Conservation (phyloP, 75 land plant genomes). For the Sequoiadendron giganteum region DNA sequence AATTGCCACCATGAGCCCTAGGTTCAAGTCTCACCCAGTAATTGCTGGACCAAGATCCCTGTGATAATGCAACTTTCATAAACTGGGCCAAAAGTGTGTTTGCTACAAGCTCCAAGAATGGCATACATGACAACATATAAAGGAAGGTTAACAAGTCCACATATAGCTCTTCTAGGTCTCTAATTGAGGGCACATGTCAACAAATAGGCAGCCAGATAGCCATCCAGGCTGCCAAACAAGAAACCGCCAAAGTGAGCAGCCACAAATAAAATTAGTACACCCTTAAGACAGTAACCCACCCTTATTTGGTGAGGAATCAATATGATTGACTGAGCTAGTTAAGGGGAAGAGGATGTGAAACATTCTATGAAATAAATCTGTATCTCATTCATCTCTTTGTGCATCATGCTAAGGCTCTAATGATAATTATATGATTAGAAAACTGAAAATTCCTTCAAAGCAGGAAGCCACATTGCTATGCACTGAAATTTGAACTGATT, state of each 20-base stretch:
- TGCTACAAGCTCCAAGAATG: neutral
- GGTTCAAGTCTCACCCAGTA: neutral
- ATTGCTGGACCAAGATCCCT: no score
- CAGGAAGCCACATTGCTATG: no score
- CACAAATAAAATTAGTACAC: neutral
- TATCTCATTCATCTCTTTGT: no score
- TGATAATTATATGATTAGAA: no score
- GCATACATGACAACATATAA: neutral
- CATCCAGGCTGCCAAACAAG: neutral
- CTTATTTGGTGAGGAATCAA: neutral
- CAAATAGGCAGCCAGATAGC: neutral
- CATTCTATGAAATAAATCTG: no score
- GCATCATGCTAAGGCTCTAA: neutral
- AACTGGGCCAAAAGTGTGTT: neutral
- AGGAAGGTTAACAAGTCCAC: neutral
- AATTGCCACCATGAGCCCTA: neutral
- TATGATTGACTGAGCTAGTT: neutral
- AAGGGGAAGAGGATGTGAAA: no score
- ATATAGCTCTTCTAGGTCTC: neutral
- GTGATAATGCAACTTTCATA: neutral
- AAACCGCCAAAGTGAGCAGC: neutral
- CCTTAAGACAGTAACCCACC: neutral
- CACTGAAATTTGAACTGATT: no score
- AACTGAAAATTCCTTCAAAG: no score
- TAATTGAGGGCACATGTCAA: neutral